Base-by-base conservation (phyloP, 257 asterid genomes). In the Solanum gracilifrons region DNA sequence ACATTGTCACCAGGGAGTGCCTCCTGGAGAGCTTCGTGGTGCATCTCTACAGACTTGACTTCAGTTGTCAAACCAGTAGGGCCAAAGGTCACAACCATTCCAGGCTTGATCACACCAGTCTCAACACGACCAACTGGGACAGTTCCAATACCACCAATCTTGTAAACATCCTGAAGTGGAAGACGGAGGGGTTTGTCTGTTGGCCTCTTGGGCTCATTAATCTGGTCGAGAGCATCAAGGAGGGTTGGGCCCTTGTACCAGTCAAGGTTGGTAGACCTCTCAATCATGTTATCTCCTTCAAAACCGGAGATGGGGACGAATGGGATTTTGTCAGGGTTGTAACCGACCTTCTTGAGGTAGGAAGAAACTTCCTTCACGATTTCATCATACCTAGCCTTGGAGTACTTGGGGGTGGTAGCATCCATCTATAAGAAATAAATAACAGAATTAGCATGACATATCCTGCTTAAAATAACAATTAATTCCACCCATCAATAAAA, bases 181-280 rank as follows among this genome's bases (percentile, higher is more conserved):
- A 95, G 98, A 88, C 98, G 95, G 41, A 94, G 96, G 25, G 97
- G 97, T 89, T 94, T 94, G 93, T 94, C 98, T 55, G 98, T 82
- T n/a, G 98, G 98, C 88, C 98, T 93, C 94, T 93, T 95, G 87
- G 98, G 98, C 92, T 95, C 95, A 0, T 20, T 9, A 80, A 94
- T 91, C 87, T 18, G 9, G 91, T 94, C 98, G 13, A 94, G 96
- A 25, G 96, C 96, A 55, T 94, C 98, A 12, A 93, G 96, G 80
- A 94, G 98, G 88, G 96, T 94, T 39, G 96, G 98, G 0, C 96
- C 98, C 95, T 93, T 94, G 94, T 93, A 94, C 98, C 98, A 94
- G 91, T 94, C 98, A 1, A 94, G 94, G 90, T 94, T 94, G 88
- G 98, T 92, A 25, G 96, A 94, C 91, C 98, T 92, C 90, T 93